phyloP scores from a whole-genome alignment of 202 grass and related monocot species.

The Alloteropsis angusta region DNA sequence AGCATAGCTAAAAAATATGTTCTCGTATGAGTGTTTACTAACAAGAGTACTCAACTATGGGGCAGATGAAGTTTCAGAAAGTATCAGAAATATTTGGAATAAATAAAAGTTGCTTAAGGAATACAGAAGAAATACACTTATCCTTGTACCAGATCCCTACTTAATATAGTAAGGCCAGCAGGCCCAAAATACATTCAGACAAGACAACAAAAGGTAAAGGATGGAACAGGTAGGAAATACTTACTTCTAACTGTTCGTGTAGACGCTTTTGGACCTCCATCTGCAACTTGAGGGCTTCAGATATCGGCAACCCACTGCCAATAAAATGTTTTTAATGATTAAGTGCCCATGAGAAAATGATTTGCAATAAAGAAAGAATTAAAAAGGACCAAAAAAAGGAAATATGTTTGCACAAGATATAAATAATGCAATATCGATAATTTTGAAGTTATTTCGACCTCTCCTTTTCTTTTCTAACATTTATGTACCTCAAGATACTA shows the following conservation, averaged over 20 bases:
- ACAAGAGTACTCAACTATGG: not conserved
- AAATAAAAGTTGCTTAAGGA: not conserved
- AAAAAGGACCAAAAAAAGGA: not conserved
- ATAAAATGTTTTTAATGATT: constrained; percentile 5
- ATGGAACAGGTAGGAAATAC: constrained; percentile 9
- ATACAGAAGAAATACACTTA: not conserved
- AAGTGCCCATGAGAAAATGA: not conserved
- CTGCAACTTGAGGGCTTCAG: constrained; percentile 69
- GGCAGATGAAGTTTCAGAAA: not conserved
- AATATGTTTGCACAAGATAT: not conserved
- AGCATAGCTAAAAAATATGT: not conserved
- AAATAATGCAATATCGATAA: not conserved
- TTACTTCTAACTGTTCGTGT: constrained; percentile 80
- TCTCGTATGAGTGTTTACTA: not conserved
- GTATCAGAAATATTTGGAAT: not conserved
- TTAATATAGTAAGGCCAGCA: not conserved
- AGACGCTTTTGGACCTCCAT: constrained; percentile 81
- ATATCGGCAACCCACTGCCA: constrained; percentile 55
- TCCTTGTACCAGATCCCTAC: not conserved
- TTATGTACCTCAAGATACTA: not conserved
- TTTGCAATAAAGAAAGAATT: not conserved
- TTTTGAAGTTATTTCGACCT: not conserved
- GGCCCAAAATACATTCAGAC: not conserved
- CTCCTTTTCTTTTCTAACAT: not conserved
- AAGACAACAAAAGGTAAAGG: not conserved